Base-by-base conservation (phyloP, 257 asterid species). In the Lycium ferocissimum region DNA sequence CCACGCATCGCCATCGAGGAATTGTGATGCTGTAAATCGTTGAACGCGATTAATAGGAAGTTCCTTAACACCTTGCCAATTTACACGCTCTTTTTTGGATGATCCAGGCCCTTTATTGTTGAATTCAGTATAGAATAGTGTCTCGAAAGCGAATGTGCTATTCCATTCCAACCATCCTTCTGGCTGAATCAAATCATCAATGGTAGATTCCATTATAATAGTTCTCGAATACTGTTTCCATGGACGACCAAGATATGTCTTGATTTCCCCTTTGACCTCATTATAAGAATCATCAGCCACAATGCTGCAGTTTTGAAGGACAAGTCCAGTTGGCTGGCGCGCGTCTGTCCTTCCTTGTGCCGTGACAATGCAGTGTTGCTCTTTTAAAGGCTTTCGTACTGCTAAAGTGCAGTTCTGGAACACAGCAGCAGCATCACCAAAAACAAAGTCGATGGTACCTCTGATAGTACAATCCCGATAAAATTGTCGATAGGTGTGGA, bases 391-490 rank as follows among this genome's bases (percentile, higher is more conserved):
- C 90, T 94, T 94, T 14, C 98, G 88, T 14, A 94, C 88, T 3
- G 89, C 58, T 57, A 95, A 2, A 8, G 98, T 95, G 91, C 99
- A 95, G 85, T 91, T 92, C 49, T 95, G 99, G 87, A 94, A 91
- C 1, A 95, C 89, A 4, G 97, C 92, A 0, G 97, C 97, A n/a
- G 92, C 89, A 81, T 95, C 97, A 0, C 99, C 98, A 7, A 95
- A 95, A 6, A 95, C 76, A 89, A 92, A 95, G 87, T 95, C 99
- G 40, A 95, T 89, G 65, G 99, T 95, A 86, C 99, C 99, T 0
- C 98, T 91, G 90, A 95, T 91, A 6, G 49, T 43, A 75, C 99
- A 95, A 73, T 94, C 88, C 2, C 96, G 81, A 79, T 94, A 95
- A 90, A 87, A 95, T 18, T 95, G 99, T 43, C 99, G 94, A 73